Conservation (phyloP, 2,329 filamentous ascomycete species). For the Phyllosticta citriasiana region DNA sequence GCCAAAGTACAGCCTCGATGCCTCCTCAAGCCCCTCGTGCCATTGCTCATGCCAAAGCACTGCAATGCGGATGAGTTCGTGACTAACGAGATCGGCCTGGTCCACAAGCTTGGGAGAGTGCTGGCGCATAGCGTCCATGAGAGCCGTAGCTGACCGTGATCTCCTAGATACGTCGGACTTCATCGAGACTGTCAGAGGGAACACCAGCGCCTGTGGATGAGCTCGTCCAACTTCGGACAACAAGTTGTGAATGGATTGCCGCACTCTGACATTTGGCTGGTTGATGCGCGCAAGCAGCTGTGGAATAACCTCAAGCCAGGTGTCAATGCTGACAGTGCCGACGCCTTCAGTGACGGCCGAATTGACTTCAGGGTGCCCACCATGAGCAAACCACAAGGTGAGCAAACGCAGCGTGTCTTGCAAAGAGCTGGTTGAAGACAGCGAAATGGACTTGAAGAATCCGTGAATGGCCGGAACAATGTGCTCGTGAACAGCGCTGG, state of each 20-base stretch:
- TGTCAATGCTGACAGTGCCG: slow-evolving; percentile 85
- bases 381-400: slow-evolving; percentile 94
- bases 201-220: slow-evolving; percentile 93
- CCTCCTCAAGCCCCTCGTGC: slow-evolving; percentile 97
- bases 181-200: slow-evolving; percentile 94
- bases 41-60: slow-evolving; percentile 98
- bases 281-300: slow-evolving; percentile 97
- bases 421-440: slow-evolving; percentile 84
- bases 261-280: slow-evolving; percentile 80
- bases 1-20: slow-evolving; percentile 90
- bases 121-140: slow-evolving; percentile 97
- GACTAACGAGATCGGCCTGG: slow-evolving; percentile 89
- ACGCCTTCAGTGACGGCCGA: slow-evolving; percentile 83
- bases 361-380: slow-evolving; percentile 80
- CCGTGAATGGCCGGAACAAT: slow-evolving; percentile 91
- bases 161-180: slow-evolving; percentile 83
- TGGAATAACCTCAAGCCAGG: slow-evolving; percentile 96
- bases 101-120: slow-evolving; percentile 89
- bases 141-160: slow-evolving; percentile 77
- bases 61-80: slow-evolving; percentile 92
- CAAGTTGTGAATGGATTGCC: slow-evolving; percentile 83
- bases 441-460: slow-evolving; percentile 93
- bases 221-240: slow-evolving; percentile 86
- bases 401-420: slow-evolving; percentile 90
- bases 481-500: slow-evolving; percentile 66